These are phyloP conservation scores for Fusarium praegraminearum DNA, from an alignment of 2,329 filamentous ascomycete genomes.

Conservation along the genomic window DNA sequence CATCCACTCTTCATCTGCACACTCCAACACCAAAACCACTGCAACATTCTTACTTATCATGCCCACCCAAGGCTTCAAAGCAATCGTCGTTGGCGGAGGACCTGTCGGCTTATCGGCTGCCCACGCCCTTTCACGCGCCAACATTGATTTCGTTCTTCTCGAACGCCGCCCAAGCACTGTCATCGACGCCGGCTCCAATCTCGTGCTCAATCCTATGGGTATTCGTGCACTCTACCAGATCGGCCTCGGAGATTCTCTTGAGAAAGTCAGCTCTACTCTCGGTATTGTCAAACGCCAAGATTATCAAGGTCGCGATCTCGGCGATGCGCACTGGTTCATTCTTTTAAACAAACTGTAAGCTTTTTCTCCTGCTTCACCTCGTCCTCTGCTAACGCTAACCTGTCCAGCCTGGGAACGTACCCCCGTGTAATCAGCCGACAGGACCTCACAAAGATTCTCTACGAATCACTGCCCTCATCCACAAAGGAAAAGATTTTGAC, in stretches of 20 bases:
- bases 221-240: slow-evolving; percentile 52
- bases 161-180: slow-evolving; percentile 49
- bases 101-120: slow-evolving; percentile 48
- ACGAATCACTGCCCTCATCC: slow-evolving; percentile 46
- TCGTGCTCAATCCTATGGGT: slow-evolving; percentile 49
- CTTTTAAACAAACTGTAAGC: slow-evolving; percentile 45
- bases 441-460: slow-evolving; percentile 51
- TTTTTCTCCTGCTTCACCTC: rapidly evolving
- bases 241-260: slow-evolving; percentile 44
- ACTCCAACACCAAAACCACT: not conserved
- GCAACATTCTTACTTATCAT: not conserved
- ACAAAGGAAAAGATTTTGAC: slow-evolving; percentile 43
- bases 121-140: slow-evolving; percentile 43
- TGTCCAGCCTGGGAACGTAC: slow-evolving; percentile 43
- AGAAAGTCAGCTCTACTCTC: slow-evolving; percentile 41
- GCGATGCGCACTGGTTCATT: slow-evolving; percentile 42
- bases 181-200: slow-evolving; percentile 49
- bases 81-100: slow-evolving; percentile 48
- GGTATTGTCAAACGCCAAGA: slow-evolving; percentile 43
- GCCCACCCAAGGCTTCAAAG: slow-evolving; percentile 21
- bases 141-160: slow-evolving; percentile 56
- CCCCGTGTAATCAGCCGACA: slow-evolving; percentile 52
- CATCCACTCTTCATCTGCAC: not conserved
- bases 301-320: slow-evolving; percentile 45
- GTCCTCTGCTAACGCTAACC: slow-evolving; percentile 14